Evolutionary conservation across 2,329 filamentous ascomycete genomes (phyloP).

Genomic region (Plenodomus lindquistii): DNA sequence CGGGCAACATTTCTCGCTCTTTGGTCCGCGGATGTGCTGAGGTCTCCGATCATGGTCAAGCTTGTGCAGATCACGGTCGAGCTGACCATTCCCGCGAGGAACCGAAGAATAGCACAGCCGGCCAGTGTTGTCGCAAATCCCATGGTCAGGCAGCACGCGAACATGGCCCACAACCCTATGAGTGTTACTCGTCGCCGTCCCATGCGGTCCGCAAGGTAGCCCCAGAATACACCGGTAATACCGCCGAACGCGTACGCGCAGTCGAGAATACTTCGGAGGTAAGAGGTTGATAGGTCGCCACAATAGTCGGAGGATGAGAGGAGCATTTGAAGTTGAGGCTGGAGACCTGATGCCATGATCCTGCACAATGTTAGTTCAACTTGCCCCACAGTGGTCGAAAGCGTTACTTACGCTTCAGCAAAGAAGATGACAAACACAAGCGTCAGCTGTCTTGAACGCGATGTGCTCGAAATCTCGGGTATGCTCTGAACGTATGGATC

Average conservation of each 20-base stretch:
- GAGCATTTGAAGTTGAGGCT: constrained; percentile 53
- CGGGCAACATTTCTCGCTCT: constrained; percentile 49
- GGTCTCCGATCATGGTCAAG: constrained; percentile 53
- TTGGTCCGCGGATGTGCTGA: constrained; percentile 42
- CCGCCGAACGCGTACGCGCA: constrained; percentile 54
- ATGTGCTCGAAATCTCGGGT: constrained; percentile 22
- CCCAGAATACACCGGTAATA: constrained; percentile 51
- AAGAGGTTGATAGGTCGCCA: constrained; percentile 50
- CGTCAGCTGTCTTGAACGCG: constrained; percentile 41
- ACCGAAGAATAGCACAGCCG: constrained; percentile 49
- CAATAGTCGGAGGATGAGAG: constrained; percentile 50
- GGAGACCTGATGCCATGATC: constrained; percentile 55
- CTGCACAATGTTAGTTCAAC: constrained; percentile 15
- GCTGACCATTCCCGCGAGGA: constrained; percentile 50
- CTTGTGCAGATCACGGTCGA: constrained; percentile 51
- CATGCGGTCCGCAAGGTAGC: constrained; percentile 49
- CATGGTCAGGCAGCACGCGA: constrained; percentile 51
- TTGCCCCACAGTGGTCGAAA: background rate
- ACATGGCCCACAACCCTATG: constrained; percentile 49
- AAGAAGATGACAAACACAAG: constrained; percentile 53
- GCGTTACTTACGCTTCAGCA: constrained; percentile 49
- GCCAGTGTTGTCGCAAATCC: constrained; percentile 51
- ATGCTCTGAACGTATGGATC: constrained; percentile 30
- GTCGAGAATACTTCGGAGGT: constrained; percentile 53
- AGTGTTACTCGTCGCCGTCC: constrained; percentile 51